Evolutionary conservation across 441 rosid species (phyloP), one percentile per base, ranked within the genome.

Genomic region (Euphorbia corollata): DNA sequence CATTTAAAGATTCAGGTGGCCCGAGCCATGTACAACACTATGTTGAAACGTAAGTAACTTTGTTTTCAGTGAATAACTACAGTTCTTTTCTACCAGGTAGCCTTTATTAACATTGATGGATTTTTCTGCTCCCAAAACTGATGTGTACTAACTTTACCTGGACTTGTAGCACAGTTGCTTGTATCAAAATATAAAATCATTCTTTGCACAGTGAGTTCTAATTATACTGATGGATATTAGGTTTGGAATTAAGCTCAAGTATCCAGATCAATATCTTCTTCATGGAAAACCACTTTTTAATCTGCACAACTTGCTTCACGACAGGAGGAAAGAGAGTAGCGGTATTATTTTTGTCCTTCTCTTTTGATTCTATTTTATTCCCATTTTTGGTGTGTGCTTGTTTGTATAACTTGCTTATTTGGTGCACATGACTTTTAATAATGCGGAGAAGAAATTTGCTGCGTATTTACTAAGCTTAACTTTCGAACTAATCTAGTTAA

Each of bases 261-360:
- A 75, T 77, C 96, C 97, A 24, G 55, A 34, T 63, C 97, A 91
- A 76, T 84, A 83, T 68, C 94, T 94, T 82, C 82, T 91, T 73
- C 92, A 22, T 27, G 89, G 85, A 70, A 94, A 94, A 73, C 97
- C 87, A 36, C 85, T 94, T 69, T 84, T 73, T 84, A 55, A 12
- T 68, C 74, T 91, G 84, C 96, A 69, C 81, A 91, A 94, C 81
- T 83, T 94, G 85, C 88, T 94, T 57, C 88, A 83, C 72, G 76
- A 86, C 82, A 85, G 99, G 73, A 89, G 75, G 75, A 79, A 27
- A 41, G 80, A 75, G 66, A 77, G 85, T 69, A 64, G 80, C 69
- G 99, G 99, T 91, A 85, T 58, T 6, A 41, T 61, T 47, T 50
- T n/a, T 24, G 15, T 4, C 13, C 30, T 50, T 72, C n/a, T 10